Base-by-base conservation (phyloP, 176 grass and related monocot genomes). In the Musa acuminata region DNA sequence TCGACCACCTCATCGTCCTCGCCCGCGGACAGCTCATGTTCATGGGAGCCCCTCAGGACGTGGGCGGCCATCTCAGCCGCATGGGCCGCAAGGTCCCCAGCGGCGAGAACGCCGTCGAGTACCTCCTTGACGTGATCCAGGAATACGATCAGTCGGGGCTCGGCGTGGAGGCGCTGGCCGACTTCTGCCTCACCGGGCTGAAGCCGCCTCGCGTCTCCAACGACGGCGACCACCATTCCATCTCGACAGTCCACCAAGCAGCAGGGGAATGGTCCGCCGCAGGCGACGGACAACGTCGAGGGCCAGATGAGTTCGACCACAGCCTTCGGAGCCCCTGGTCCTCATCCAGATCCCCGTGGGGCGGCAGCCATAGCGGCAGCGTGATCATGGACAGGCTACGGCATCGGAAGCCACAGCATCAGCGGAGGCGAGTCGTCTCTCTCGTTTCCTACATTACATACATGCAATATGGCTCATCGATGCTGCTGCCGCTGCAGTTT, bases 1-100 rank as follows among this genome's bases (percentile, higher is more conserved):
- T 96, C 1, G 85, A 96, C 67, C 82, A 83, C 65, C 72, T 90
- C 64, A 76, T 96, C 79, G 84, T 96, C 80, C 93, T 96, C 5
- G 87, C 93, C 53, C 77, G 83, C 86, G 85, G 68, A 43, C 70
- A 62, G 72, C 78, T 63, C 78, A 49, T 78, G 22, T 92, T 48
- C 86, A 83, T 8, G 62, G 79, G 62, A 57, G 85, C 75, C 79
- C 87, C 59, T 71, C 78, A 13, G 81, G 89, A 59, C 85, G 85
- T 26, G 83, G 86, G 1, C 66, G 83, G 23, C 81, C 85, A 92
- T 43, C 89, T 92, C 19, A 65, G 27, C 19, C 81, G 80, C 83
- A 92, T 92, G 83, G 89, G 85, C 0, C 85, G 80, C 65, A 75
- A 78, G 52, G 83, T 92, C 70, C 89, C 89, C 6, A 81, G 83